Evolutionary conservation across 2,329 filamentous ascomycete species (phyloP), one percentile per base, ranked within the genome.

Genomic region (Fusarium luffae): DNA sequence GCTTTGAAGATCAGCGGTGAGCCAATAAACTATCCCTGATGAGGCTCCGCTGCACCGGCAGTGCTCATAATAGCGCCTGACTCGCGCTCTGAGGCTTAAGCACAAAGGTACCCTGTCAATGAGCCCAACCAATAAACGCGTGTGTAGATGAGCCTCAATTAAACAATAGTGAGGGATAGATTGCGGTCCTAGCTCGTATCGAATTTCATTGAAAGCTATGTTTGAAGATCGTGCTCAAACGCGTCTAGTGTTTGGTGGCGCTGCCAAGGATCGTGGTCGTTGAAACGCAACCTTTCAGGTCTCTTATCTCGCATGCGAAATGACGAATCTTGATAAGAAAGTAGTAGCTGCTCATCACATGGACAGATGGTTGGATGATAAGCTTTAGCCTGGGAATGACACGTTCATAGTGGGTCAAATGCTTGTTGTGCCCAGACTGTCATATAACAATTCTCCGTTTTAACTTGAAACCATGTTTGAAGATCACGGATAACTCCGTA

Each of bases 1-100:
- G 46, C 46, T 63, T 41, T 23, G 63, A 56, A 62, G 63, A 63
- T 67, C 63, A 51, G 27, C 56, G 56, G 49, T 67, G 63, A 67
- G 56, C 63, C 62, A 67, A 67, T 67, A 2, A 34, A 34, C 4
- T 7, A 7, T 9, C 42, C 54, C 21, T 66, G 54, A 25, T n/a
- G 19, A 19, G 23, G 41, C 49, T 54, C 63, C 63, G 21, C 61
- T 43, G 21, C 13, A 19, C 54, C 41, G 12, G 43, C 23, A 23
- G 23, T 21, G 23, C 43, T 63, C 48, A 48, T 43, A 25, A 43
- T 43, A 7, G 19, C 19, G n/a, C 54, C 55, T 66, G 61, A 66
- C 63, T 66, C 63, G 54, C 32, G 56, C 32, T 37, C 13, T 32
- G 63, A 66, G 63, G 63, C 54, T 66, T 52, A 54, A 59, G 28